Evolutionary conservation across 352 stramenopile species (phyloP).

Genomic region (Plasmopara viticola): DNA sequence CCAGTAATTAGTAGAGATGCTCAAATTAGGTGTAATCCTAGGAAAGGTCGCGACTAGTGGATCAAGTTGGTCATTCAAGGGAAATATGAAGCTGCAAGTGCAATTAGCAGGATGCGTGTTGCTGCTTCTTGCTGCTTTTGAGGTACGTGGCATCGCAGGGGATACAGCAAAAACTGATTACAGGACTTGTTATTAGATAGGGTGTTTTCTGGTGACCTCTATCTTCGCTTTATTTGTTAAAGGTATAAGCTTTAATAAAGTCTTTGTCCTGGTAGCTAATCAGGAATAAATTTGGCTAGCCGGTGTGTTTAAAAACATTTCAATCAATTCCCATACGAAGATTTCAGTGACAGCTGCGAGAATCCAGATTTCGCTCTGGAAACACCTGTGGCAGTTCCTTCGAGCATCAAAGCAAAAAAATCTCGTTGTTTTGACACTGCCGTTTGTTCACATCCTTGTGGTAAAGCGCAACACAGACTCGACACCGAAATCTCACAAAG

Average conservation of each 20-base stretch:
- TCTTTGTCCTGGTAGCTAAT: conserved; percentile 1
- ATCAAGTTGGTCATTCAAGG: background rate
- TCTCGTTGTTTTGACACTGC: conserved; percentile 37
- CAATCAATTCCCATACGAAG: conserved; percentile 26
- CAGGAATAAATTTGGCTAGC: conserved; percentile 13
- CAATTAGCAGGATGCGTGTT: conserved; percentile 9
- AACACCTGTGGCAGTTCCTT: conserved; percentile 44
- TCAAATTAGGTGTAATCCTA: background rate
- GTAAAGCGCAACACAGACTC: conserved; percentile 4
- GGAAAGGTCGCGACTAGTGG: background rate
- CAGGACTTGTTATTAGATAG: conserved; percentile 9
- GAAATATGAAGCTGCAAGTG: conserved; percentile 12
- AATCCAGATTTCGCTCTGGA: conserved; percentile 52
- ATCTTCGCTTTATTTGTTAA: conserved; percentile 18
- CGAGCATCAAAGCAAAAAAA: conserved; percentile 33
- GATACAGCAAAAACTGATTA: background rate
- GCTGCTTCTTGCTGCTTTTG: conserved; percentile 15
- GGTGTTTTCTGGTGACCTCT: conserved; percentile 12
- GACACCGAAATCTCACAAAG: background rate
- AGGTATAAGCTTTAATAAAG: conserved; percentile 3
- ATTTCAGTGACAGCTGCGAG: conserved; percentile 34
- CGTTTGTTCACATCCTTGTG: conserved; percentile 33
- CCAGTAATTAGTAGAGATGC: too few species aligned
- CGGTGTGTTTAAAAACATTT: conserved; percentile 46
- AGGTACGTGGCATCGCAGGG: conserved; percentile 6